Evolutionary conservation across 176 grass and related monocot species (phyloP), one percentile per base, ranked within the genome.

Genomic region (Cenchrus americanus): DNA sequence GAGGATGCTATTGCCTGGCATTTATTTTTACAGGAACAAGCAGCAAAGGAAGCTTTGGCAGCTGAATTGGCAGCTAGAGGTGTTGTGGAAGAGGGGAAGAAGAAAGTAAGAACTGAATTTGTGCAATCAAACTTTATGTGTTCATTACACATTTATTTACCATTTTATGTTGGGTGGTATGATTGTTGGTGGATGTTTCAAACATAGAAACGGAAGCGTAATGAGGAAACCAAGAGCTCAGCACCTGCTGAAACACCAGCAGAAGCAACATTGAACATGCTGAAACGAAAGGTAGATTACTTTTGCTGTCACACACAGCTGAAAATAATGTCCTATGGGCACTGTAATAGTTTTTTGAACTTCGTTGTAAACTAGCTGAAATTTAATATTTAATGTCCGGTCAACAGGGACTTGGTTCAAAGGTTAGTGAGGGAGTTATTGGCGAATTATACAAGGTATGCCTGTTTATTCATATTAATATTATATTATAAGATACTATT

Each of bases 201-300:
- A 60, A 44, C 92, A 62, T 74, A 91, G 87, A 98, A 84, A 89
- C 80, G 90, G 71, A 97, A 68, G 76, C 70, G 27, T 41, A 84
- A 69, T 65, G 88, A 94, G 76, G 92, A 93, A 30, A 75, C 79
- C 49, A 88, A 89, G 52, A 97, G 66, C 21, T 59, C 77, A 5
- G 65, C 67, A 52, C 88, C 92, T 71, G 90, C 95, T 41, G 85
- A 87, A 79, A 94, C 90, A 84, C 90, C 95, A 64, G 91, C 94
- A 72, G 90, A 94, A 84, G 95, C 92, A 64, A 93, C 95, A 23
- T 89, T 54, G 71, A 94, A 93, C 81, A 91, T 98, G 90, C 90
- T 94, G 72, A 98, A 93, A 71, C 73, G 86, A 75, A 98, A 98
- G 95, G 90, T 98, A 87, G 11, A 77, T 13, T 15, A 63, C 73